Evolutionary conservation across 1,284 basidiomycete genomes (phyloP).

Genomic region (Leccinum fuscescens): DNA sequence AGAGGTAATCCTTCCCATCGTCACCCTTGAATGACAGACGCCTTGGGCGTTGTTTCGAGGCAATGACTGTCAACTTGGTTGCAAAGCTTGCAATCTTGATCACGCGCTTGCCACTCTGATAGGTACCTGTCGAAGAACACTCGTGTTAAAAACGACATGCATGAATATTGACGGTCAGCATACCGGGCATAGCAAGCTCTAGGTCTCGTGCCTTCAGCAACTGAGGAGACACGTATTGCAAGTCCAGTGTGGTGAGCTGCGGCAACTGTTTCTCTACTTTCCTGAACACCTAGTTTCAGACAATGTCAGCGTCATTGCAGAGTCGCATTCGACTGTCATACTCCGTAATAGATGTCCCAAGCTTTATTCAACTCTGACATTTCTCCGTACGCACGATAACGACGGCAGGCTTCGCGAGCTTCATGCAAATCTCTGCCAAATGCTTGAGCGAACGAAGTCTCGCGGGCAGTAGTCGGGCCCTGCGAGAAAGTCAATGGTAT

Average conservation of each 20-base stretch:
- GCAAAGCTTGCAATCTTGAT: conserved; percentile 85
- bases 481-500: conserved; percentile 30
- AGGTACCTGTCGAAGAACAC: conserved; percentile 64
- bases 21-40: conserved; percentile 87
- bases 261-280: conserved; percentile 95
- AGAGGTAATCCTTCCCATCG: conserved; percentile 94
- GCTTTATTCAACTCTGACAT: conserved; percentile 92
- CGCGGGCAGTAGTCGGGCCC: conserved; percentile 93
- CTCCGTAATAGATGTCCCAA: conserved; percentile 99
- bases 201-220: conserved; percentile 87
- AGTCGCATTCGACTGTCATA: conserved; percentile 31
- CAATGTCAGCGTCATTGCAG: conserved; percentile 8
- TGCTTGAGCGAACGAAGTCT: conserved; percentile 93
- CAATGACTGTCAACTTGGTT: conserved; percentile 88
- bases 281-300: conserved; percentile 78
- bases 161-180: conserved; percentile 10
- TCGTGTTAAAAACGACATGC: background rate
- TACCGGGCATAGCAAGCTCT: conserved; percentile 93
- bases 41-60: conserved; percentile 97
- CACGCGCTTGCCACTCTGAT: conserved; percentile 86
- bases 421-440: conserved; percentile 94
- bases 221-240: conserved; percentile 97
- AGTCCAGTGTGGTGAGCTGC: conserved; percentile 85
- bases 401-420: conserved; percentile 89
- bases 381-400: conserved; percentile 88